Evolutionary conservation across 2,329 filamentous ascomycete species (phyloP).

Genomic region (Colletotrichum sp.): DNA sequence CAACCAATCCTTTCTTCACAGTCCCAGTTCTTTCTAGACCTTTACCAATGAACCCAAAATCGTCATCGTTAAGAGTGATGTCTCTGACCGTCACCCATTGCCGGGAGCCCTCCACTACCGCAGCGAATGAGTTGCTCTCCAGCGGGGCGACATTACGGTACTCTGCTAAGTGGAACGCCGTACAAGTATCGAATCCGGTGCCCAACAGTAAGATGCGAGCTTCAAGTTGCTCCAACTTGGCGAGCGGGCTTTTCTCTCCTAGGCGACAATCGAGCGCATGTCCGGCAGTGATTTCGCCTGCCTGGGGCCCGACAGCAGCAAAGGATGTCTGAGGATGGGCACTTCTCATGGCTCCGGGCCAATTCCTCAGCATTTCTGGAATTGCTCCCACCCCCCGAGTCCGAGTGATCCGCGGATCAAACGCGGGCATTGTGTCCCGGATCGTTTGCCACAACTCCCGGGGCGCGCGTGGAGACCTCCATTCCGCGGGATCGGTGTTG

Average conservation of each 20-base stretch:
- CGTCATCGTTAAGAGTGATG: background rate
- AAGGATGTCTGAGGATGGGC: constrained; percentile 22
- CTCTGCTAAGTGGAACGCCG: constrained; percentile 20
- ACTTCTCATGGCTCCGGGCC: constrained; percentile 20
- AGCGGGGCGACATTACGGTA: background rate
- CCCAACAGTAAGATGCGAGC: constrained; percentile 17
- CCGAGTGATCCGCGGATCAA: background rate
- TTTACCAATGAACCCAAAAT: background rate
- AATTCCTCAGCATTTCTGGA: constrained; percentile 18
- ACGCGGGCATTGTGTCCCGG: constrained; percentile 17
- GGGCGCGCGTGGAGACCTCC: constrained; percentile 20
- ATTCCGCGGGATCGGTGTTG: constrained; percentile 13
- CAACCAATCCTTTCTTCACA: background rate
- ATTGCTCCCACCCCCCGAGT: constrained; percentile 17
- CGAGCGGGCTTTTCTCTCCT: background rate
- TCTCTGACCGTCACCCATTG: constrained; percentile 19
- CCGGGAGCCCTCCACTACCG: background rate
- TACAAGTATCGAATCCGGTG: constrained; percentile 17
- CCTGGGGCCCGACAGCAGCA: background rate
- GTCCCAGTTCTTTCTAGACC: background rate
- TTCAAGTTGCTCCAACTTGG: background rate
- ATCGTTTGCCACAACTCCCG: constrained; percentile 20
- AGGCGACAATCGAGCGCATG: constrained; percentile 1
- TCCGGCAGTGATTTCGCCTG: background rate
- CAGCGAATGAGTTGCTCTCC: constrained; percentile 15